Conservation (phyloP, 768 basidiomycete genomes). For the Leccinum pellstonianum region DNA sequence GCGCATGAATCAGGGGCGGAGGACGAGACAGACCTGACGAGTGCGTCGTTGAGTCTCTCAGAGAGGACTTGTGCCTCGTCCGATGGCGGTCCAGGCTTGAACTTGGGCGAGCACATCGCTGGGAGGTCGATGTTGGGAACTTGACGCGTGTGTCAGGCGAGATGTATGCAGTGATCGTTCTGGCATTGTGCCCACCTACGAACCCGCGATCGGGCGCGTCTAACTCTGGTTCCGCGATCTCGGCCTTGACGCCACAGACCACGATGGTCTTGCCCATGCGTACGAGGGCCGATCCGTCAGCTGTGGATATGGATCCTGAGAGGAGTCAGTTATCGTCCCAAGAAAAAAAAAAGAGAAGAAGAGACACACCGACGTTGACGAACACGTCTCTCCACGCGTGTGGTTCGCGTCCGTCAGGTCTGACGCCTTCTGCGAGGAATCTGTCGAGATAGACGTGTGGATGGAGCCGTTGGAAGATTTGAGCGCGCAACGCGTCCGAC, state of each 20-base stretch:
- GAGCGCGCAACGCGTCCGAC: slow-evolving; percentile 31
- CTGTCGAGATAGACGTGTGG: slow-evolving; percentile 85
- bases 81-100: slow-evolving; percentile 92
- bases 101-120: slow-evolving; percentile 87
- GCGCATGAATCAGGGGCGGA: not conserved
- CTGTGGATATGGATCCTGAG: slow-evolving; percentile 85
- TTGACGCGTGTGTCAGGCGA: slow-evolving; percentile 27
- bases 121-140: slow-evolving; percentile 96
- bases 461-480: slow-evolving; percentile 84
- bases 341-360: not conserved
- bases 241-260: slow-evolving; percentile 94
- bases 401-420: slow-evolving; percentile 82
- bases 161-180: not conserved
- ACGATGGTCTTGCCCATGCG: slow-evolving; percentile 91
- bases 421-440: slow-evolving; percentile 72
- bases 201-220: slow-evolving; percentile 75
- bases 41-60: slow-evolving; percentile 72
- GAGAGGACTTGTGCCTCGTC: slow-evolving; percentile 95
- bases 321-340: not conserved
- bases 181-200: slow-evolving; percentile 51
- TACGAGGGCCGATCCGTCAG: slow-evolving; percentile 90
- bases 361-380: slow-evolving; percentile 72
- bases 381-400: slow-evolving; percentile 70
- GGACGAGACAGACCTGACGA: slow-evolving; percentile 56
- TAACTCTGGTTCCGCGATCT: slow-evolving; percentile 88